These are phyloP conservation scores for Xenoacremonium recifei DNA, from an alignment of 2,329 filamentous ascomycete genomes.

Conservation along the genomic window DNA sequence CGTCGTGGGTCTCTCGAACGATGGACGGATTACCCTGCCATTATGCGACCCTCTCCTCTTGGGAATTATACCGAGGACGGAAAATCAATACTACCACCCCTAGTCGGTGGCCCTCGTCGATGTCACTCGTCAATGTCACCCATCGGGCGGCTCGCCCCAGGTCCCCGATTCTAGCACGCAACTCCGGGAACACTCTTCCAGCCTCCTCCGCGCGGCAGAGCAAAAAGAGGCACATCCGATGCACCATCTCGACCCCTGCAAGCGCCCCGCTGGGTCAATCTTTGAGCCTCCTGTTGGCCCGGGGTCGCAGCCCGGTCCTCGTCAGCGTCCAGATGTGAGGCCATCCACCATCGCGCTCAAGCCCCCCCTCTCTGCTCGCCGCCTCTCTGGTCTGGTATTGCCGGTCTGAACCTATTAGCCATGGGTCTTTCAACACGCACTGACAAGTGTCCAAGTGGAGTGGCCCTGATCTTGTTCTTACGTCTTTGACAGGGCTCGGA, in stretches of 20 bases:
- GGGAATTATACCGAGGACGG: too few relatives aligned
- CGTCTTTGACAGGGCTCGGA: neutral
- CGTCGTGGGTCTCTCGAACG: neutral
- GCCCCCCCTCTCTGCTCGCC: slow-evolving; percentile 11
- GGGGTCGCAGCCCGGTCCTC: slow-evolving; percentile 7
- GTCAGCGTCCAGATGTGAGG: slow-evolving; percentile 13
- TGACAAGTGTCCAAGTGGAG: too few relatives aligned
- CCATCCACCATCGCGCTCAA: slow-evolving; percentile 16
- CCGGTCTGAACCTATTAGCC: slow-evolving; percentile 6
- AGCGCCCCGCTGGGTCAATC: slow-evolving; percentile 8
- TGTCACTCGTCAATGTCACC: too few relatives aligned
- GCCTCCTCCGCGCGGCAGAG: neutral
- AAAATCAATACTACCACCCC: too few relatives aligned
- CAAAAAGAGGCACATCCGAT: neutral
- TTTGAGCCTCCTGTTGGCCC: slow-evolving; percentile 8
- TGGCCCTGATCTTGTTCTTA: too few relatives aligned
- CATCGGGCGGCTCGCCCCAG: too few relatives aligned
- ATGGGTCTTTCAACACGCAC: too few relatives aligned
- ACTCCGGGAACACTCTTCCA: too few relatives aligned
- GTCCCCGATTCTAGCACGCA: too few relatives aligned
- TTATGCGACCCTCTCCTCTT: too few relatives aligned
- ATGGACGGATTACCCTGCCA: too few relatives aligned
- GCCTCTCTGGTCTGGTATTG: slow-evolving; percentile 8
- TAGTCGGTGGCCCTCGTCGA: too few relatives aligned
- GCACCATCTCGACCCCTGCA: neutral